Evolutionary conservation across 192 early-diverging fungal genomes (phyloP).

Genomic region (Entomortierella chlamydospora): DNA sequence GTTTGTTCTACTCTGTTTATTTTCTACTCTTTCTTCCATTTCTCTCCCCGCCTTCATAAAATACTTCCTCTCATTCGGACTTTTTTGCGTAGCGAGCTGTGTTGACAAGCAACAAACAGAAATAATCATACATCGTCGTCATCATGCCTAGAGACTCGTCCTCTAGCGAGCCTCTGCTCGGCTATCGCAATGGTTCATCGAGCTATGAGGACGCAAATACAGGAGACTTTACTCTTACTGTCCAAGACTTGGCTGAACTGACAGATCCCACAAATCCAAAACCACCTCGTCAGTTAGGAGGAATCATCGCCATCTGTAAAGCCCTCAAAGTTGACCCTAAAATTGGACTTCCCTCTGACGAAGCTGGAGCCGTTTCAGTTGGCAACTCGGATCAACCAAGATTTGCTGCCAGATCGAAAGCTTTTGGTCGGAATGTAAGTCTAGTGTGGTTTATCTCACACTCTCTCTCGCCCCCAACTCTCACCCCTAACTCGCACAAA

Average conservation of each 20-base stretch:
- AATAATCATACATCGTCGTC: too few relatives aligned
- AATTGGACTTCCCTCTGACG: conserved; percentile 67
- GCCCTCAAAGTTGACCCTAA: conserved; percentile 70
- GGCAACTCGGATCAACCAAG: conserved; percentile 13
- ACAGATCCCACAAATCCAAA: conserved; percentile 76
- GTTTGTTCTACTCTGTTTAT: too few relatives aligned
- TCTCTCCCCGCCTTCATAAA: too few relatives aligned
- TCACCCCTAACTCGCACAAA: background rate
- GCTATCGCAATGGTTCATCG: background rate
- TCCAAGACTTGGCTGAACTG: conserved; percentile 65
- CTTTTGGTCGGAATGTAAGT: conserved; percentile 61
- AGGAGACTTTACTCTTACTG: conserved; percentile 58
- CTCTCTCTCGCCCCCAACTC: background rate
- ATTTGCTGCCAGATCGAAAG: conserved; percentile 55
- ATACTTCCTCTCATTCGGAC: too few relatives aligned
- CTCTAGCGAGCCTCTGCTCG: conserved; percentile 28
- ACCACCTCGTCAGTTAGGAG: conserved; percentile 68
- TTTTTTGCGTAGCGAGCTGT: too few relatives aligned
- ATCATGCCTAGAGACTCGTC: conserved; percentile 24
- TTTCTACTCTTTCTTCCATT: too few relatives aligned
- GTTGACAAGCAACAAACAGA: too few relatives aligned
- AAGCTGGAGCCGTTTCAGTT: conserved; percentile 14
- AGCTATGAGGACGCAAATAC: background rate
- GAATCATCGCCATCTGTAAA: conserved; percentile 66
- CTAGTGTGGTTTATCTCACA: too few relatives aligned